Evolutionary conservation across 2,329 filamentous ascomycete species (phyloP).

Genomic region (Botrytis medusae): DNA sequence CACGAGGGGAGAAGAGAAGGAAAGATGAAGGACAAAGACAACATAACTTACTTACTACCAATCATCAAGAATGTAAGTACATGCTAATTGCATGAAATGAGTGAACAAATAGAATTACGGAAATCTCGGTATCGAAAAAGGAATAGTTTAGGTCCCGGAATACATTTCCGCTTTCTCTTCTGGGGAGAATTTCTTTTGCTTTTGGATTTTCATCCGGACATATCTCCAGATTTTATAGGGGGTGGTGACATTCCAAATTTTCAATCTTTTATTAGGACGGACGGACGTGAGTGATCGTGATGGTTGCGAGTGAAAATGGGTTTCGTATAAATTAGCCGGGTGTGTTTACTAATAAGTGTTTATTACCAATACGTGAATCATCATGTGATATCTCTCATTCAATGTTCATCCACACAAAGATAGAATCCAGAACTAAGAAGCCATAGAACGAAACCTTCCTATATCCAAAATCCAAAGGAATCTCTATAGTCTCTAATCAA

Average conservation of each 20-base stretch:
- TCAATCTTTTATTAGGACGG: not conserved
- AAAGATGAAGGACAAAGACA: not conserved
- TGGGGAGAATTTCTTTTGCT: not conserved
- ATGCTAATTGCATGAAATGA: not conserved
- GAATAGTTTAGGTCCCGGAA: not conserved
- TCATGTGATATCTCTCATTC: not conserved
- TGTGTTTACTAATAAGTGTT: too few relatives aligned
- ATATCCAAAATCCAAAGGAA: not conserved
- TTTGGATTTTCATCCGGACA: not conserved
- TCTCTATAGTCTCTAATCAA: not conserved
- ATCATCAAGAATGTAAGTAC: not conserved
- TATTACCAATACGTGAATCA: not conserved
- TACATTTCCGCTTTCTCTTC: not conserved
- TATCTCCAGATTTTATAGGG: not conserved
- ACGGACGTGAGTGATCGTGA: too few relatives aligned
- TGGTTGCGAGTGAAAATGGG: too few relatives aligned
- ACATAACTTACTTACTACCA: not conserved
- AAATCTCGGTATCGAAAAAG: conserved; percentile 1
- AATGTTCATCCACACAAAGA: not conserved
- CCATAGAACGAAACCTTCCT: not conserved
- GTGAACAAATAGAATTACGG: not conserved
- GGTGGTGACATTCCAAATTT: not conserved
- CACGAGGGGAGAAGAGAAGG: not conserved
- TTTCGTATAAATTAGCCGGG: too few relatives aligned
- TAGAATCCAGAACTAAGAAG: rapidly evolving